These are phyloP conservation scores for Streptanthus diversifolius DNA, from an alignment of 345 rosid genomes.

Conservation along the genomic window DNA sequence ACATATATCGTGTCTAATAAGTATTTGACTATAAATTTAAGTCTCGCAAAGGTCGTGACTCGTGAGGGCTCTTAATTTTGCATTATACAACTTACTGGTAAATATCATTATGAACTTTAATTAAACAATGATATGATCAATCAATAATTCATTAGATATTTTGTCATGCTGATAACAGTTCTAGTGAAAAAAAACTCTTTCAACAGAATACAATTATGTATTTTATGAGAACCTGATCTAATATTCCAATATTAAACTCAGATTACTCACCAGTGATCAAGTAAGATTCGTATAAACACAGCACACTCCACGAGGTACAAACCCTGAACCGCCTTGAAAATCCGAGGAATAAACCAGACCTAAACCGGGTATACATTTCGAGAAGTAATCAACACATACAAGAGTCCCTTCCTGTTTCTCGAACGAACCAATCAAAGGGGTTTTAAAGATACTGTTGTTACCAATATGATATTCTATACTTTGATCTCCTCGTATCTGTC, in stretches of 20 bases:
- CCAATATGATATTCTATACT: slow-evolving; percentile 40
- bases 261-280: slow-evolving; percentile 5
- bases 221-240: neutral
- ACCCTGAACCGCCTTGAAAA: slow-evolving; percentile 2
- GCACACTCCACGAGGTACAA: slow-evolving; percentile 22
- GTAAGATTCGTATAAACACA: slow-evolving; percentile 18
- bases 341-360: slow-evolving; percentile 12
- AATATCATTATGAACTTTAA: neutral
- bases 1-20: neutral
- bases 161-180: neutral
- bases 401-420: neutral
- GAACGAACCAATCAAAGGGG: slow-evolving; percentile 3
- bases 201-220: neutral
- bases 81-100: neutral
- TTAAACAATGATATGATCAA: neutral
- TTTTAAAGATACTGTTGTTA: slow-evolving; percentile 15
- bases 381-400: slow-evolving; percentile 19
- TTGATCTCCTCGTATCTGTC: slow-evolving; percentile 74
- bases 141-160: neutral
- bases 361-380: slow-evolving; percentile 11
- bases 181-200: neutral
- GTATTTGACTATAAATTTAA: neutral
- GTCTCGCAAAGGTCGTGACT: neutral
- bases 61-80: neutral
- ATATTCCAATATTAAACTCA: slow-evolving; percentile 12